phyloP scores from a whole-genome alignment of 257 asterid genomes.

The Solanum corneliomulleri region DNA sequence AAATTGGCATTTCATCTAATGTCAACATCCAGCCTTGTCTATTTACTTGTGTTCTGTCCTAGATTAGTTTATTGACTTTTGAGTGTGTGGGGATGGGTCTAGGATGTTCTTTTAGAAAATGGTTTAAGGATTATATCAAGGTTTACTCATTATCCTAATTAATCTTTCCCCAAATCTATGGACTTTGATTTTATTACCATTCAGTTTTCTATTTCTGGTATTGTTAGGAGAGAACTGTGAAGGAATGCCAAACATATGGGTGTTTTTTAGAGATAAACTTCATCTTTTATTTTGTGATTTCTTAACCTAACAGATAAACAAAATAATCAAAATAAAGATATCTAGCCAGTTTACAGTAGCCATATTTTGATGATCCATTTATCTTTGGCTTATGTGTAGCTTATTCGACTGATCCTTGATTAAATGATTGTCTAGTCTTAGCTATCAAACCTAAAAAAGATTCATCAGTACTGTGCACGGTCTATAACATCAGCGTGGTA shows the following conservation, averaged over 20 bases:
- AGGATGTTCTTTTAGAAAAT: neutral
- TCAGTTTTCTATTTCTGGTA: neutral
- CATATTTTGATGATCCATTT: neutral
- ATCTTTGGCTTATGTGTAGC: neutral
- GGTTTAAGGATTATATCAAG: neutral
- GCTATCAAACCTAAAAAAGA: neutral
- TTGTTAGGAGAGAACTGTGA: neutral
- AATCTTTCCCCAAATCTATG: neutral
- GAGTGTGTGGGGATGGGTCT: neutral
- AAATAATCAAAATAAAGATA: neutral
- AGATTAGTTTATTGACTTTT: neutral
- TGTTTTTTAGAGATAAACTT: neutral
- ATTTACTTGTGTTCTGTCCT: neutral
- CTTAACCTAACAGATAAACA: neutral
- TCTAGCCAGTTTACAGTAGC: neutral
- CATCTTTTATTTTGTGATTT: neutral
- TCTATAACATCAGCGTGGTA: neutral
- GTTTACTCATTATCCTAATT: neutral
- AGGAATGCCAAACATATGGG: neutral
- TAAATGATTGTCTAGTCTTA: neutral
- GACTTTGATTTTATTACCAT: neutral
- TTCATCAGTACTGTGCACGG: neutral
- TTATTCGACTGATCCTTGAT: neutral
- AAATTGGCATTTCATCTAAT: neutral
- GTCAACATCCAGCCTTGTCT: neutral